A percentile compares a stretch with the other conserved stretches of the same genome.
Evolutionary conservation across 1,284 basidiomycete genomes (phyloP).

Genomic region (Ganoderma leucocontextum): DNA sequence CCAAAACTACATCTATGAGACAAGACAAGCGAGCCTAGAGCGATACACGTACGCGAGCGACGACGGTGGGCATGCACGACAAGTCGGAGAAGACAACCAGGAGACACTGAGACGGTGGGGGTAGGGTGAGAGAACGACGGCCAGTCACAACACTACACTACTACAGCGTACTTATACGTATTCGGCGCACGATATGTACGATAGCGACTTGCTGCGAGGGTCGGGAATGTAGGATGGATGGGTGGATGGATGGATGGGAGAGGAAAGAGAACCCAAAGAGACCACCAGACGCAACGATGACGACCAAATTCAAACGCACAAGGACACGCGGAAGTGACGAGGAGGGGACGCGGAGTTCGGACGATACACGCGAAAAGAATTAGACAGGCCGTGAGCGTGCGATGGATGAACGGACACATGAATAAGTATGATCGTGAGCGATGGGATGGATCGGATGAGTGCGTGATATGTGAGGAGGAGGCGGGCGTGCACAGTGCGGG

Average conservation of each 20-base stretch:
- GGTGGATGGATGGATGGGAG: not conserved
- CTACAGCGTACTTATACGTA: conserved; percentile 9
- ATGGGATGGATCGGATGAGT: not conserved
- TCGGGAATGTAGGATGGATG: conserved; percentile 13
- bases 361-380: not conserved
- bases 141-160: conserved; percentile 1
- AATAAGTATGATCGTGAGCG: not conserved
- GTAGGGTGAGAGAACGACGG: not conserved
- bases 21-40: conserved; percentile 35
- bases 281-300: conserved; percentile 20
- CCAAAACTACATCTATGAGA: conserved; percentile 40
- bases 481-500: conserved; percentile 1
- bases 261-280: conserved; percentile 10
- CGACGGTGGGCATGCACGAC: conserved; percentile 11
- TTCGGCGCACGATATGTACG: conserved; percentile 19
- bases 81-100: not conserved
- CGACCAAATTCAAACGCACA: conserved; percentile 13
- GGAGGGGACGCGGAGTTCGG: not conserved
- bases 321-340: conserved; percentile 10
- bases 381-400: not conserved
- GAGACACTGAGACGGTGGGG: conserved; percentile 1
- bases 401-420: conserved; percentile 1
- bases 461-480: not conserved
- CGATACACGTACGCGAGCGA: conserved; percentile 26
- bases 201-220: conserved; percentile 14